These are phyloP conservation scores for Chytriomyces sp. DNA, from an alignment of 192 early-diverging fungal genomes.

Conservation along the genomic window DNA sequence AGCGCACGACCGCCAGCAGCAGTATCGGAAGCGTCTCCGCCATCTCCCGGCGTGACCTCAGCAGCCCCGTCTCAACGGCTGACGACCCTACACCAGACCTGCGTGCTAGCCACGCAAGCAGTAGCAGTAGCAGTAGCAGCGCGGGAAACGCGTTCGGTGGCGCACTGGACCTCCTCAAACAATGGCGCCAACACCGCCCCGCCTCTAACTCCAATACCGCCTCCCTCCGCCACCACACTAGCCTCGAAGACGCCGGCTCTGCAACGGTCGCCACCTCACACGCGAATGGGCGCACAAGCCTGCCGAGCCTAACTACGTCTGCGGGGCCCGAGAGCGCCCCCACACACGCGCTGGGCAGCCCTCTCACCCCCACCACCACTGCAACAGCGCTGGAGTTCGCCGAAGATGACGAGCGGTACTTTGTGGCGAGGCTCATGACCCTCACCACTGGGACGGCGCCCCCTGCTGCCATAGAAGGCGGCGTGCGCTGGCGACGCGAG, in stretches of 20 bases:
- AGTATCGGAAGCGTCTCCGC: not conserved
- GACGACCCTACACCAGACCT: too few relatives aligned
- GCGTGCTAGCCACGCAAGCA: too few relatives aligned
- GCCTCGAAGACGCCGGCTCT: not conserved
- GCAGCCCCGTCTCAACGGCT: not conserved
- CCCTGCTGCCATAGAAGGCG: too few relatives aligned
- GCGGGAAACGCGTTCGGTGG: not conserved
- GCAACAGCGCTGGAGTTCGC: not conserved
- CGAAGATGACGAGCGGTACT: not conserved
- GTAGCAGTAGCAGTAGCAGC: too few relatives aligned
- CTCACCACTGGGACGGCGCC: not conserved
- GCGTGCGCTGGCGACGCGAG: too few relatives aligned
- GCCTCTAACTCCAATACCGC: not conserved
- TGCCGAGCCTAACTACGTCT: too few relatives aligned
- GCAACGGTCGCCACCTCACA: too few relatives aligned
- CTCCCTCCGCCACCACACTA: not conserved
- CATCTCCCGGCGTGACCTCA: not conserved
- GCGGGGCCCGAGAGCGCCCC: not conserved
- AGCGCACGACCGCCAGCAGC: too few relatives aligned
- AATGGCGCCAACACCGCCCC: not conserved
- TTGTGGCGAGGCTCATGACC: not conserved
- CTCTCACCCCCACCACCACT: not conserved
- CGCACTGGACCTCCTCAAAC: not conserved
- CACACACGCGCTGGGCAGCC: not conserved
- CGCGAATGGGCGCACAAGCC: too few relatives aligned